phyloP scores from a whole-genome alignment of 2,329 filamentous ascomycete genomes.

The Penicillium sp. region DNA sequence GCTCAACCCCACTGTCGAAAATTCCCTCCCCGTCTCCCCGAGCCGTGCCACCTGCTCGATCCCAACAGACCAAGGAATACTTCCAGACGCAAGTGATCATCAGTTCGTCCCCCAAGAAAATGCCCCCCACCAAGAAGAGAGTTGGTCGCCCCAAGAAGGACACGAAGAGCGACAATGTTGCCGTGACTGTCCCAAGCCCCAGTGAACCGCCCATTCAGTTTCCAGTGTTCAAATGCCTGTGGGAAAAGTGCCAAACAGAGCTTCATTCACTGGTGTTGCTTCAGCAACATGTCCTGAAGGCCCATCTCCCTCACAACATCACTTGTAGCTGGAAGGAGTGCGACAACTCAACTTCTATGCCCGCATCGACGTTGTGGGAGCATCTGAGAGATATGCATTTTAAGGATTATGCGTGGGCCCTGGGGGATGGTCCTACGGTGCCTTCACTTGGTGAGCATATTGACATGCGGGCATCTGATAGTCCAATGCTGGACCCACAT shows the following conservation, averaged over 20 bases:
- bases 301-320: conserved; percentile 46
- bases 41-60: not conserved
- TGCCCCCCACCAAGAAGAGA: conserved; percentile 9
- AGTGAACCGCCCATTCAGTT: conserved; percentile 18
- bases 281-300: conserved; percentile 59
- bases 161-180: conserved; percentile 18
- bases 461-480: conserved; percentile 23
- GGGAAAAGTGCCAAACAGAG: conserved; percentile 58
- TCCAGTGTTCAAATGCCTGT: conserved; percentile 57
- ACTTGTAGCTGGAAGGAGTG: conserved; percentile 30
- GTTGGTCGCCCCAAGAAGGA: conserved; percentile 22
- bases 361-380: conserved; percentile 45
- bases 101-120: conserved; percentile 7
- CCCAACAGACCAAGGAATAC: not conserved
- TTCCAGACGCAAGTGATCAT: conserved; percentile 14
- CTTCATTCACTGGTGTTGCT: conserved; percentile 64
- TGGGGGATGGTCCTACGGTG: conserved; percentile 61
- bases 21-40: not conserved
- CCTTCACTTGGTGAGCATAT: conserved; percentile 57
- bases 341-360: conserved; percentile 14
- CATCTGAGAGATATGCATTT: conserved; percentile 58
- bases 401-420: conserved; percentile 54
- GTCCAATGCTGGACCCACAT: conserved; percentile 9
- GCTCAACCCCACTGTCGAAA: not conserved
- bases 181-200: conserved; percentile 13